These are phyloP conservation scores for Tetrahymena borealis DNA, from an alignment of 73 alveolate genomes.

Conservation along the genomic window DNA sequence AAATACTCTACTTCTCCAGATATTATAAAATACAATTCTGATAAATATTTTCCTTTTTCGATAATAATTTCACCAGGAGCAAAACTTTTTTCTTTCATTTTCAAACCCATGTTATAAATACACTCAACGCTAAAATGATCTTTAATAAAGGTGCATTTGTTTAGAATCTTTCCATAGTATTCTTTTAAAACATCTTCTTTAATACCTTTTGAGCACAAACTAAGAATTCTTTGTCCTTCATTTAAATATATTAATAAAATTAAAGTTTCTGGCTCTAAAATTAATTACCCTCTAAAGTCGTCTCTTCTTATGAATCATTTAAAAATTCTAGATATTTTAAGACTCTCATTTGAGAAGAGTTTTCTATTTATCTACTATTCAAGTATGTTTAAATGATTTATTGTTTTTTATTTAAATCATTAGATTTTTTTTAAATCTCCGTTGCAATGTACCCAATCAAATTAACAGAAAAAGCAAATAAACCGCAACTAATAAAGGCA, in stretches of 20 bases:
- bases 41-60: background rate
- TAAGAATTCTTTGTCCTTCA: background rate
- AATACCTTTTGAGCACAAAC: background rate
- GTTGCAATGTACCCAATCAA: slow-evolving; percentile 42
- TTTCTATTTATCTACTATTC: background rate
- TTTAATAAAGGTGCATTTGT: background rate
- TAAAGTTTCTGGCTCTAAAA: too few relatives aligned
- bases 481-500: slow-evolving; percentile 50
- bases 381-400: background rate
- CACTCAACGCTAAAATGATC: background rate
- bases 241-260: background rate
- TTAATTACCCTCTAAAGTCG: background rate
- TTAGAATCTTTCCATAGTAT: background rate
- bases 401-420: background rate
- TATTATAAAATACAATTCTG: background rate
- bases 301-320: background rate
- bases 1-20: background rate
- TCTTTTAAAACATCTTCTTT: background rate
- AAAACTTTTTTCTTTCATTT: background rate
- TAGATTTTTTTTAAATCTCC: background rate
- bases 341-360: background rate
- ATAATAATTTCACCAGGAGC: background rate
- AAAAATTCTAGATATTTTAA: background rate
- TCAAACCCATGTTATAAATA: background rate
- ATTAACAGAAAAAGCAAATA: slow-evolving; percentile 61